Evolutionary conservation across 2,329 filamentous ascomycete genomes (phyloP).

Genomic region (Fusarium sp.): DNA sequence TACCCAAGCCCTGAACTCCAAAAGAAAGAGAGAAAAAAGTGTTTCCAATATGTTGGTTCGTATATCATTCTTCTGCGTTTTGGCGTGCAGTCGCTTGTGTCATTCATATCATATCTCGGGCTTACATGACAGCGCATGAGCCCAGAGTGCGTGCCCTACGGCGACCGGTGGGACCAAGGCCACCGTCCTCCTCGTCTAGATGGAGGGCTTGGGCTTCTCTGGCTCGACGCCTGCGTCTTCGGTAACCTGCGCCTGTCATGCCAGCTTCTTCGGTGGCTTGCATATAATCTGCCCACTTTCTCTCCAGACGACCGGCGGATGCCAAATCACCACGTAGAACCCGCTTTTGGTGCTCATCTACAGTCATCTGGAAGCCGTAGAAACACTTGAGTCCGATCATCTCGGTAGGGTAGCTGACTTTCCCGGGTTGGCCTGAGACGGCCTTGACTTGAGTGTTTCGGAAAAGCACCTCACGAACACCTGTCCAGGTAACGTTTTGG

Average conservation of each 20-base stretch:
- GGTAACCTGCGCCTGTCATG: constrained; percentile 70
- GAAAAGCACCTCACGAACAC: constrained; percentile 85
- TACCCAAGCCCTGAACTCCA: constrained; percentile 10
- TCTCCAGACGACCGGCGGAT: constrained; percentile 81
- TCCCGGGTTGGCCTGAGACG: constrained; percentile 53
- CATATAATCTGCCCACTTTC: constrained; percentile 96
- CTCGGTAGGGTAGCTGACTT: constrained; percentile 75
- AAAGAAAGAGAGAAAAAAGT: neutral
- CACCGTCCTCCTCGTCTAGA: constrained; percentile 82
- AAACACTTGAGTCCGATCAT: constrained; percentile 92
- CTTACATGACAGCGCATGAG: constrained; percentile 74
- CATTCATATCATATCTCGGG: constrained; percentile 1
- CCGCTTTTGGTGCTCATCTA: constrained; percentile 91
- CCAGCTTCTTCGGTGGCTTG: constrained; percentile 88
- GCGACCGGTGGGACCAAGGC: constrained; percentile 62
- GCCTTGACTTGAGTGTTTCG: constrained; percentile 81
- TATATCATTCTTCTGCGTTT: constrained; percentile 4
- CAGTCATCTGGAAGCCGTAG: constrained; percentile 94
- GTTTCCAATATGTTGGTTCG: constrained; percentile 8
- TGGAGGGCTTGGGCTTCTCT: constrained; percentile 85
- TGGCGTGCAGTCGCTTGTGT: neutral
- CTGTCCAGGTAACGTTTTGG: constrained; percentile 90
- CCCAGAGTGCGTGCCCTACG: constrained; percentile 73
- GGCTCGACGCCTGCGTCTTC: constrained; percentile 79
- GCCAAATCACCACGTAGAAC: constrained; percentile 81